A percentile compares a stretch with the other conserved stretches of the same genome.
Evolutionary conservation across 2,329 filamentous ascomycete species (phyloP).

Genomic region (Penicillium polonicum): DNA sequence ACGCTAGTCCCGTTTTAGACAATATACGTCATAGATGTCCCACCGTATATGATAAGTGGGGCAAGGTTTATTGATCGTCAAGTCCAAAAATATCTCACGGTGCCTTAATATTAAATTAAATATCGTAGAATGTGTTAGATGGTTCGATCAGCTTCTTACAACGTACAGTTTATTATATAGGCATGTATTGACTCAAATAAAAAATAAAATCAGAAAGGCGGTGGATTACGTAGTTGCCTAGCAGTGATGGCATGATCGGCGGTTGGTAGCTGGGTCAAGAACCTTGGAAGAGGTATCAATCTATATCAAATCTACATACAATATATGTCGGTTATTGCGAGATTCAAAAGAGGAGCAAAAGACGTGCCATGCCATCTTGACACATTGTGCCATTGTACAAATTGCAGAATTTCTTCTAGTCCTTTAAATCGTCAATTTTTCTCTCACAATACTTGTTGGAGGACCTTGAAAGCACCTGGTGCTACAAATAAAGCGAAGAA

Average conservation of each 20-base stretch:
- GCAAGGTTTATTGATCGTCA: background rate
- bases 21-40: background rate
- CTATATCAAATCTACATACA: background rate
- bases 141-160: background rate
- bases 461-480: background rate
- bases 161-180: background rate
- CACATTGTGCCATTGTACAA: background rate
- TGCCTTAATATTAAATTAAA: background rate
- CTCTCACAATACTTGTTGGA: background rate
- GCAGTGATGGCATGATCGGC: slow-evolving; percentile 6
- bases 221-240: background rate
- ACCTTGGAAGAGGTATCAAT: background rate
- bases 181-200: background rate
- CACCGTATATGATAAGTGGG: background rate
- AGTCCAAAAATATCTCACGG: slow-evolving; percentile 4
- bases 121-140: background rate
- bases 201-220: background rate
- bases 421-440: background rate
- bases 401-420: background rate
- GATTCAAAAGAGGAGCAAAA: background rate
- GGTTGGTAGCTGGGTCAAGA: background rate
- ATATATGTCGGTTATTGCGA: background rate
- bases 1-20: background rate
- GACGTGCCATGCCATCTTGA: background rate
- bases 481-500: background rate